Conservation (phyloP, 495 filamentous ascomycete genomes). For the Aspergillus asperescens region DNA sequence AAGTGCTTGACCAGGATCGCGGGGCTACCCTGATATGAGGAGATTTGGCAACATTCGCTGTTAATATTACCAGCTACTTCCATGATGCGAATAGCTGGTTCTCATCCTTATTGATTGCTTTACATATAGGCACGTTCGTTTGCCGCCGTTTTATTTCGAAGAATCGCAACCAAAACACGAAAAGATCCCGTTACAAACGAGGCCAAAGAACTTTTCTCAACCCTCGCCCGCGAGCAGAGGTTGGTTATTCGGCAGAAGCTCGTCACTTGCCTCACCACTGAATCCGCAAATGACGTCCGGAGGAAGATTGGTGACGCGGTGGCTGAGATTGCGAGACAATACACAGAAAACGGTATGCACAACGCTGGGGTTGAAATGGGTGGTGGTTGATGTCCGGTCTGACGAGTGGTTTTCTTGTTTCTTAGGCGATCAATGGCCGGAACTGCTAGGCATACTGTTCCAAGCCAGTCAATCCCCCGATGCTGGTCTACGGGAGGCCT, state of each 20-base stretch:
- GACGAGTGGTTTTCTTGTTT: conserved; percentile 16
- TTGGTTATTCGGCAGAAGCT: conserved; percentile 75
- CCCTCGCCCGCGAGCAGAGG: conserved; percentile 63
- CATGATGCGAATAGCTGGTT: neutral
- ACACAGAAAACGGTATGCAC: conserved; percentile 78
- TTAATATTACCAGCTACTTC: neutral
- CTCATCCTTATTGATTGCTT: conserved; percentile 10
- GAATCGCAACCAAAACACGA: conserved; percentile 80
- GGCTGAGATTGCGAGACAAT: conserved; percentile 90
- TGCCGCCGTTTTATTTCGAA: conserved; percentile 88
- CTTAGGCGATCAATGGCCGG: conserved; percentile 83
- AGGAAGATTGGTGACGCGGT: conserved; percentile 97
- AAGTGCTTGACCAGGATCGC: conserved; percentile 30
- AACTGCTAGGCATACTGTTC: conserved; percentile 81
- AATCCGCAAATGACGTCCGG: conserved; percentile 64
- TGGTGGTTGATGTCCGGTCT: conserved; percentile 14
- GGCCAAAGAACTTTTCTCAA: conserved; percentile 75
- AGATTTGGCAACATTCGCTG: neutral
- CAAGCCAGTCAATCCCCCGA: conserved; percentile 79
- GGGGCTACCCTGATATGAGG: neutral
- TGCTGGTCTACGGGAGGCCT: conserved; percentile 74
- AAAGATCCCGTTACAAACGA: conserved; percentile 67
- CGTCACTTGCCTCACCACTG: conserved; percentile 65
- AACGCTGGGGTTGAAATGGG: conserved; percentile 1
- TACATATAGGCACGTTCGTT: conserved; percentile 70